phyloP scores from a whole-genome alignment of 768 basidiomycete species.

The Xanthoconium purpureum region DNA sequence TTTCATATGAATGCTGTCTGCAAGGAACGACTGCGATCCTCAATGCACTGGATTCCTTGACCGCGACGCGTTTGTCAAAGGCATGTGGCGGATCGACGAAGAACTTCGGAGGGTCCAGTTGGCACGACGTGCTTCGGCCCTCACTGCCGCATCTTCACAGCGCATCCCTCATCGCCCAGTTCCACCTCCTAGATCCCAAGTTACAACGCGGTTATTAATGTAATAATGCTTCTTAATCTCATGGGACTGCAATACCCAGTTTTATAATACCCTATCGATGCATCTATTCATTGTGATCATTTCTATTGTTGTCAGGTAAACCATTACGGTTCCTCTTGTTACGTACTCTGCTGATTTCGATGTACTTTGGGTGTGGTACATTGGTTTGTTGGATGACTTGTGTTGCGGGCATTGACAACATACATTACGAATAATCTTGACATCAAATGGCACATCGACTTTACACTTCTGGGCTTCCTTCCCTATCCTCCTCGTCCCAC shows the following conservation, averaged over 20 bases:
- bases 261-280: constrained; percentile 20
- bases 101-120: constrained; percentile 64
- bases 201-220: constrained; percentile 11
- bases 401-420: not conserved
- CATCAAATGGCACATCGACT: not conserved
- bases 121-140: constrained; percentile 30
- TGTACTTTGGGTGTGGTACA: not conserved
- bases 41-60: constrained; percentile 54
- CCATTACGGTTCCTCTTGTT: constrained; percentile 10
- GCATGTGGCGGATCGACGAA: constrained; percentile 87
- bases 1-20: not conserved
- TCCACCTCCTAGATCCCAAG: constrained; percentile 18
- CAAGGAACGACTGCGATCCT: constrained; percentile 71
- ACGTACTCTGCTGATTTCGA: not conserved
- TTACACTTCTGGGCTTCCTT: constrained; percentile 44
- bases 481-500: constrained; percentile 44
- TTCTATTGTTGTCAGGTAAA: constrained; percentile 2
- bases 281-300: not conserved
- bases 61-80: constrained; percentile 64
- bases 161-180: constrained; percentile 34
- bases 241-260: constrained; percentile 11
- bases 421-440: constrained; percentile 3
- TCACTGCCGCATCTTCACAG: constrained; percentile 33
- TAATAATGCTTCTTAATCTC: constrained; percentile 3
- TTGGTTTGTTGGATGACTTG: not conserved